Evolutionary conservation across 2,329 filamentous ascomycete species (phyloP).

Genomic region (Pseudomassariella vexata): DNA sequence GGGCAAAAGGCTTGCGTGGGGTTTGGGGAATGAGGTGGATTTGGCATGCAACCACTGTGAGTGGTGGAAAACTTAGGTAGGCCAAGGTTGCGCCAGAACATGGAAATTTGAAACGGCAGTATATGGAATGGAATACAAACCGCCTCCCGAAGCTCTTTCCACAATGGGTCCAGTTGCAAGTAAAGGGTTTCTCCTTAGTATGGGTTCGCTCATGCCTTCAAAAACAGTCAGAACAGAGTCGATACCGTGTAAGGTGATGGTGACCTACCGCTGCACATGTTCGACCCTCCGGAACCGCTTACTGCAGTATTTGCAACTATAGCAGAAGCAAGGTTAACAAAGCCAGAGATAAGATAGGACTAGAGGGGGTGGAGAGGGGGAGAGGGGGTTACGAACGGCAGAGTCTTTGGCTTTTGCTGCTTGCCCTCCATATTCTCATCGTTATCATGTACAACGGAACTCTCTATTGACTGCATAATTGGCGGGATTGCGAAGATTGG

Average conservation of each 20-base stretch:
- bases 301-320: slow-evolving; percentile 60
- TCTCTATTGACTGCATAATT: slow-evolving; percentile 50
- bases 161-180: slow-evolving; percentile 53
- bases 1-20: not conserved
- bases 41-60: slow-evolving; percentile 1
- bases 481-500: slow-evolving; percentile 9
- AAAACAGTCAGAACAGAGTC: no score
- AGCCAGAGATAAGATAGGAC: no score
- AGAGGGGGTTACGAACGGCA: no score
- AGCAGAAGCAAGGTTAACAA: no score
- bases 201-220: slow-evolving; percentile 59
- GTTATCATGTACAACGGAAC: slow-evolving; percentile 28
- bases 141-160: slow-evolving; percentile 58
- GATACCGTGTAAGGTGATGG: no score
- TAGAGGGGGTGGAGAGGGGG: no score
- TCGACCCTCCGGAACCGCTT: slow-evolving; percentile 60
- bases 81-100: slow-evolving; percentile 3
- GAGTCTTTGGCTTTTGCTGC: slow-evolving; percentile 55
- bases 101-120: slow-evolving; percentile 3
- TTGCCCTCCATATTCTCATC: slow-evolving; percentile 46
- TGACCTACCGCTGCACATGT: no score
- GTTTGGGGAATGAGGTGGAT: slow-evolving; percentile 7
- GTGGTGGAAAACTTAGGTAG: slow-evolving; percentile 1
- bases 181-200: slow-evolving; percentile 61
- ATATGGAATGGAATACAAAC: slow-evolving; percentile 28